These are phyloP conservation scores for Metschnikowia santaceciliae DNA, from an alignment of 805 yeast genomes.

Conservation along the genomic window DNA sequence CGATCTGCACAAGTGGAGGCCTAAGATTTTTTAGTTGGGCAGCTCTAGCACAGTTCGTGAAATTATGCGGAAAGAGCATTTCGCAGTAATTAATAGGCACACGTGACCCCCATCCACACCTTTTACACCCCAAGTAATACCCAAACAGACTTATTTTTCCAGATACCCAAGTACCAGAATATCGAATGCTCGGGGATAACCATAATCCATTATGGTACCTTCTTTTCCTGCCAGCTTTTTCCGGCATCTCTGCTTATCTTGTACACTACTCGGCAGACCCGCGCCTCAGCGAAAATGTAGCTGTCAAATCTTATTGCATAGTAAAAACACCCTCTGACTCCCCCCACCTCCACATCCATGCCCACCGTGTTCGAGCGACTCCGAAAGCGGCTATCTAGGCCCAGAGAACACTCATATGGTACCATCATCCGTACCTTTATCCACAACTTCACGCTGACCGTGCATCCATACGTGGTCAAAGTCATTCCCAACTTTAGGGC, in stretches of 20 bases:
- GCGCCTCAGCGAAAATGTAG: not conserved
- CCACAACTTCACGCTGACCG: conserved; percentile 28
- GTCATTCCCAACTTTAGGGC: conserved; percentile 53
- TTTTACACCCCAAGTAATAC: too few species aligned
- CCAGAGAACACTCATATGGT: not conserved
- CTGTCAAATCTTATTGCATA: not conserved
- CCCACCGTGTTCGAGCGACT: not conserved
- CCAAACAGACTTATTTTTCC: too few species aligned
- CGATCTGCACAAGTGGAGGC: too few species aligned
- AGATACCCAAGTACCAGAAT: too few species aligned
- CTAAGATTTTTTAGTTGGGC: too few species aligned
- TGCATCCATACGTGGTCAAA: conserved; percentile 40
- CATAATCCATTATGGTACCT: too few species aligned
- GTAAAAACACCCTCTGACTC: not conserved
- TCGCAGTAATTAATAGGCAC: not conserved
- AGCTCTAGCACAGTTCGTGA: not conserved
- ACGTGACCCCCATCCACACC: not conserved
- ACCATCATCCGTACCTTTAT: conserved; percentile 29
- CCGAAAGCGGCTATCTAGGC: not conserved
- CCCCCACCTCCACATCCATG: not conserved
- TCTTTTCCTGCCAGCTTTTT: too few species aligned
- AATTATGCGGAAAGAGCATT: not conserved
- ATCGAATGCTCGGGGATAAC: too few species aligned
- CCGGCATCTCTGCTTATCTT: not conserved
- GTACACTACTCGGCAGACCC: not conserved